phyloP scores from a whole-genome alignment of 768 basidiomycete genomes.

The Kwoniella bestiolae region DNA sequence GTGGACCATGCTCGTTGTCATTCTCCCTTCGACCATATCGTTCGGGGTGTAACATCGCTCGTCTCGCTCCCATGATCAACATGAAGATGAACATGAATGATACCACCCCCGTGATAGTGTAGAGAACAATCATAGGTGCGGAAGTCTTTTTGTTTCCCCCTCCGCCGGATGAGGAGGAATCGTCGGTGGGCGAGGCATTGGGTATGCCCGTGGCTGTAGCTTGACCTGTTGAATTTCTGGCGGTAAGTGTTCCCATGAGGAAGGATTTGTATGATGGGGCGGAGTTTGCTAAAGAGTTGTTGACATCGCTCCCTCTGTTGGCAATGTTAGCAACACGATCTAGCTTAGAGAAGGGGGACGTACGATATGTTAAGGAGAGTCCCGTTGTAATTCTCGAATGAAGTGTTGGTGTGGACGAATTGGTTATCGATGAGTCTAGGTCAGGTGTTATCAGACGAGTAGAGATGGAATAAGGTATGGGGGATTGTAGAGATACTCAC shows the following conservation, averaged over 20 bases:
- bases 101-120: conserved; percentile 86
- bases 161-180: conserved; percentile 14
- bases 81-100: conserved; percentile 82
- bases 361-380: conserved; percentile 64
- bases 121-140: conserved; percentile 75
- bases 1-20: conserved; percentile 61
- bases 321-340: not conserved
- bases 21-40: conserved; percentile 73
- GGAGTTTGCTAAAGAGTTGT: conserved; percentile 32
- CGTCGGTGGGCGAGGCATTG: conserved; percentile 36
- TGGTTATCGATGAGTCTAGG: conserved; percentile 65
- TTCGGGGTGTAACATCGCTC: conserved; percentile 85
- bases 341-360: conserved; percentile 1
- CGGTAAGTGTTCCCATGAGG: conserved; percentile 71
- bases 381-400: conserved; percentile 65
- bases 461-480: no score
- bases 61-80: conserved; percentile 79
- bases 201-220: conserved; percentile 48
- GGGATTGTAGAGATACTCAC: conserved; percentile 55
- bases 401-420: conserved; percentile 63
- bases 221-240: conserved; percentile 66
- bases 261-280: conserved; percentile 57
- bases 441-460: no score
- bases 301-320: conserved; percentile 41
- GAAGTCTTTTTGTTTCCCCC: conserved; percentile 61